A percentile compares a stretch with the other conserved stretches of the same genome.
Conservation (phyloP, 2,329 filamentous ascomycete species). For the Penicillium hordei region DNA sequence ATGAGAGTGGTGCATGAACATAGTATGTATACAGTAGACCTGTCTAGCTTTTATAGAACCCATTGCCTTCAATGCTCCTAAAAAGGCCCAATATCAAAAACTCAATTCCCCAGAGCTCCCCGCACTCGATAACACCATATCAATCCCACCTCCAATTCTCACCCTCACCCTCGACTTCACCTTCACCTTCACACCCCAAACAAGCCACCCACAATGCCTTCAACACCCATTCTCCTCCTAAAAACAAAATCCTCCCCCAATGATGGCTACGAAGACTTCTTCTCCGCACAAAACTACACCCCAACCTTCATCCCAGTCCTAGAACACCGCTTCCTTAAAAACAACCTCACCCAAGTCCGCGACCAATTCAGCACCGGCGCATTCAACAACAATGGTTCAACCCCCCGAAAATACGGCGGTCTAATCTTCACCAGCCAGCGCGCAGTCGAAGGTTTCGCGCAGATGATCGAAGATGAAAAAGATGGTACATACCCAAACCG, state of each 20-base stretch:
- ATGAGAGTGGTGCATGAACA: background rate
- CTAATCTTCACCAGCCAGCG: slow-evolving; percentile 53
- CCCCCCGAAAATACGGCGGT: slow-evolving; percentile 42
- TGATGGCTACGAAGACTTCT: slow-evolving; percentile 49
- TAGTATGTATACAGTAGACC: background rate
- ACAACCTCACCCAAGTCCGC: slow-evolving; percentile 38
- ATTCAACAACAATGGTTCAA: slow-evolving; percentile 14
- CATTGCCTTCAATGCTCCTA: too few relatives aligned
- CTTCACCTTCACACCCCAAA: background rate
- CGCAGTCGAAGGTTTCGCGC: slow-evolving; percentile 48
- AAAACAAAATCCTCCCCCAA: slow-evolving; percentile 49
- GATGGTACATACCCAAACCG: slow-evolving; percentile 27
- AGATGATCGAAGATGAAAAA: slow-evolving; percentile 33
- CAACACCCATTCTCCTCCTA: slow-evolving; percentile 44
- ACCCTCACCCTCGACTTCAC: background rate
- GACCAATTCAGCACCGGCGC: slow-evolving; percentile 37
- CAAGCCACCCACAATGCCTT: slow-evolving; percentile 9
- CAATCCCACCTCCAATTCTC: background rate
- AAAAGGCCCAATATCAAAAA: background rate
- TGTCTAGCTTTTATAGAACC: background rate
- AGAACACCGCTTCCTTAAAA: slow-evolving; percentile 42
- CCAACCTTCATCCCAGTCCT: slow-evolving; percentile 50
- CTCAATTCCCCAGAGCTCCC: slow-evolving; percentile 2
- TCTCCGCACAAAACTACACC: slow-evolving; percentile 34
- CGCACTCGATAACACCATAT: slow-evolving; percentile 2